Evolutionary conservation across 306 rosid genomes (phyloP).

Genomic region (Crotalaria pallida): DNA sequence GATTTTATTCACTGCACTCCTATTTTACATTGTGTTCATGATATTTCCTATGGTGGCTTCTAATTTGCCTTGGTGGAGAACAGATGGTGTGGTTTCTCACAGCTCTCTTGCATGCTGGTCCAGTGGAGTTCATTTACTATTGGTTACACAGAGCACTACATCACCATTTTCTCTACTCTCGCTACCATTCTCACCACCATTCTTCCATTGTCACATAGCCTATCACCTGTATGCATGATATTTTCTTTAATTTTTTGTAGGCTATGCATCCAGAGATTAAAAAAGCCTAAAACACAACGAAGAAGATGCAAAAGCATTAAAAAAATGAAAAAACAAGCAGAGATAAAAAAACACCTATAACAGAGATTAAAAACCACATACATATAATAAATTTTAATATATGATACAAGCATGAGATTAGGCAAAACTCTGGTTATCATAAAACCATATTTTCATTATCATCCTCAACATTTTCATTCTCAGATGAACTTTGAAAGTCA

Average conservation of each 20-base stretch:
- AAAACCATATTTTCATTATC: too few species aligned
- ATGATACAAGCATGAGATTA: too few species aligned
- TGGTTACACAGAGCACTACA: conserved; percentile 59
- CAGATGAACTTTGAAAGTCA: too few species aligned
- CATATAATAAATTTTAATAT: too few species aligned
- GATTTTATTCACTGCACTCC: conserved; percentile 29
- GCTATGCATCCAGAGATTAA: not conserved
- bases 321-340: too few species aligned
- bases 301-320: too few species aligned
- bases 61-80: conserved; percentile 27
- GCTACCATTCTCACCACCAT: conserved; percentile 42
- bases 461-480: too few species aligned
- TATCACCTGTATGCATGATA: not conserved
- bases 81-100: conserved; percentile 30
- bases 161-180: conserved; percentile 52
- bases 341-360: too few species aligned
- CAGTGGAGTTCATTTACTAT: conserved; percentile 46
- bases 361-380: too few species aligned
- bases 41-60: not conserved
- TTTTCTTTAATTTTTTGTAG: not conserved
- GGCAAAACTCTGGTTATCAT: too few species aligned
- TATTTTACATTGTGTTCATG: not conserved
- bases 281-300: too few species aligned
- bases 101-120: conserved; percentile 26
- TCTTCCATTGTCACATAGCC: conserved; percentile 11